Evolutionary conservation across 1,284 basidiomycete species (phyloP), one percentile per base, ranked within the genome.

Genomic region (Butyriboletus appendiculatus): DNA sequence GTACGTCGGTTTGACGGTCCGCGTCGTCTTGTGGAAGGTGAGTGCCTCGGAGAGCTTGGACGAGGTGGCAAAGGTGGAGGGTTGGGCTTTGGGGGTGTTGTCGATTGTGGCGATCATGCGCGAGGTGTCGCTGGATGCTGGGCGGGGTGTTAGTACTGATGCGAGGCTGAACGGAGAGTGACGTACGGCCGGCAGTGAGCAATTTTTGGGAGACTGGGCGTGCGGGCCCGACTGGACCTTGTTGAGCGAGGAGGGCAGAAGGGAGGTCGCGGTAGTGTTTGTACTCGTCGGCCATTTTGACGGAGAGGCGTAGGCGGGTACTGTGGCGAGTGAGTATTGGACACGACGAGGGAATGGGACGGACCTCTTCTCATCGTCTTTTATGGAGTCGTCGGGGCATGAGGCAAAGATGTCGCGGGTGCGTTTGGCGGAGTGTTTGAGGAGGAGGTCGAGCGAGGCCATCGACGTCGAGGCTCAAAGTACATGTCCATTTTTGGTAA

Each of bases 1-100:
- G 70, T 93, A 98, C 9, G 88, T 90, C 3, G 96, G 97, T 72
- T 98, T 96, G 64, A 97, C 85, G 32, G 91, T 92, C 33, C 93
- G 84, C 5, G 90, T 92, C 53, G 94, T 93, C 76, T 96, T 94
- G 74, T 96, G 92, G 22, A 92, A 81, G 53, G 88, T 86, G 47
- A 98, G 84, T 0, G 94, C 94, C 65, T 93, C 86, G 16, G 92
- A 92, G 46, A 98, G 82, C 48, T 82, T 82, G 41, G 79, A 71
- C 30, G 81, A 76, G 10, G 85, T 84, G 16, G 80, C 69, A 62
- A 91, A 87, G 0, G 86, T 86, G 15, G 87, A 88, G 1, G 81
- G 82, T 55, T 81, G 77, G 14, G 81, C 73, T 47, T 76, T 72
- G 2, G 86, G 86, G 3, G 84, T 83, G 52, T 81, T 83, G 77